Evolutionary conservation across 768 basidiomycete species (phyloP), one percentile per base, ranked within the genome.

Genomic region (Russula vinacea): DNA sequence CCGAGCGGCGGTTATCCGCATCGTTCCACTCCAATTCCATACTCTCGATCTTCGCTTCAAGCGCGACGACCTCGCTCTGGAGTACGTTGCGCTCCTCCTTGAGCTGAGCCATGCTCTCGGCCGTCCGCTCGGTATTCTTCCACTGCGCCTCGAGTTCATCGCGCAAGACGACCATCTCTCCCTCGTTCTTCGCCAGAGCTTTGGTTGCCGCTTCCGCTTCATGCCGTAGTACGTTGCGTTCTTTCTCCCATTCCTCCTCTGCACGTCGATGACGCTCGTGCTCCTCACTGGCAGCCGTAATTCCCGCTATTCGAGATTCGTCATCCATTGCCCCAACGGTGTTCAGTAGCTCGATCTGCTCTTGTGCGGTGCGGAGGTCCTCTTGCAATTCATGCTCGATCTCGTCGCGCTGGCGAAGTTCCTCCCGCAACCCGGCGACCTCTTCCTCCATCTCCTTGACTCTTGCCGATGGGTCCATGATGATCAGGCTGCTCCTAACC

Each of bases 101-200:
- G 40, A 83, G 71, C 35, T 71, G 72, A 39, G 77, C 71, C 10
- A 82, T 75, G 68, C 75, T 77, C 67, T 85, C 84, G n/a, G 76
- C 74, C 16, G 77, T 73, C 63, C 77, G 76, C 74, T 89, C 87
- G 9, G 87, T 84, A 62, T 84, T 77, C 39, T 78, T 76, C 88
- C 88, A 90, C 73, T 90, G 88, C 11, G 84, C 83, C 69, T 90
- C 85, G 37, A 90, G 72, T 73, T 92, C 88, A 0, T 73, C 71
- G 71, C 86, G 85, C 67, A 89, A 73, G 26, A 82, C 56, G 5
- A 60, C 67, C 35, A 75, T 58, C 60, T 77, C 74, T 33, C 73
- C 70, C 51, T 74, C 74, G 51, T 69, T 69, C 47, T 67, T 62
- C 44, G 68, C 60, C 10, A 74, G 62, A 60, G 84, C 78, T 45